A percentile compares a stretch with the other conserved stretches of the same genome.
These are phyloP conservation scores for Coix lacrymajobi DNA, from an alignment of 176 grass and related monocot species.

Conservation along the genomic window DNA sequence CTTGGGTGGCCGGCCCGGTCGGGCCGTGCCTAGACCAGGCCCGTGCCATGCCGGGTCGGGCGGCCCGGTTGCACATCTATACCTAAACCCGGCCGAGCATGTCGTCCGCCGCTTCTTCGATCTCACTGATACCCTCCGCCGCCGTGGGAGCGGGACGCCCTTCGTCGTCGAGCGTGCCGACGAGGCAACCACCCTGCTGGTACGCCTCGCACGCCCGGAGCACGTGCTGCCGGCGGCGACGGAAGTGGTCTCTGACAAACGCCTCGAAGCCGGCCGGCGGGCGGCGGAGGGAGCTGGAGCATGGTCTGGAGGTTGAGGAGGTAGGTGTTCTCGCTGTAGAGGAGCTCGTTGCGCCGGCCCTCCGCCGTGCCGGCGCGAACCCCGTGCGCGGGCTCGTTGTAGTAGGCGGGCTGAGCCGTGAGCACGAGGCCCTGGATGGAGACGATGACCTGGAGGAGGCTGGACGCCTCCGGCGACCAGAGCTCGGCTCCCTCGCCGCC, in stretches of 20 bases:
- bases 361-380: background rate
- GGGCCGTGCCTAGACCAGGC: too few species aligned
- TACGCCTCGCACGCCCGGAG: background rate
- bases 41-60: too few species aligned
- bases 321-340: background rate
- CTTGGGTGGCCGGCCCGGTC: too few species aligned
- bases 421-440: slow-evolving; percentile 14
- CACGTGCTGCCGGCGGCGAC: background rate
- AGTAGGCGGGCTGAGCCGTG: background rate
- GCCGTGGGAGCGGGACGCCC: too few species aligned
- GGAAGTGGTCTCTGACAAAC: background rate
- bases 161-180: background rate
- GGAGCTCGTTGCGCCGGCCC: background rate
- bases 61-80: too few species aligned
- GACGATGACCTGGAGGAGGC: background rate
- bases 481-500: background rate
- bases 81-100: background rate
- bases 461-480: background rate
- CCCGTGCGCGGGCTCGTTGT: background rate
- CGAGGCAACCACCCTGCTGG: background rate
- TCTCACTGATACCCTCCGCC: background rate
- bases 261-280: background rate
- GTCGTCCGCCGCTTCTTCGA: too few species aligned
- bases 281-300: background rate
- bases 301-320: background rate